These are phyloP conservation scores for Penicillium sp. DNA, from an alignment of 2,329 filamentous ascomycete genomes.

Conservation along the genomic window DNA sequence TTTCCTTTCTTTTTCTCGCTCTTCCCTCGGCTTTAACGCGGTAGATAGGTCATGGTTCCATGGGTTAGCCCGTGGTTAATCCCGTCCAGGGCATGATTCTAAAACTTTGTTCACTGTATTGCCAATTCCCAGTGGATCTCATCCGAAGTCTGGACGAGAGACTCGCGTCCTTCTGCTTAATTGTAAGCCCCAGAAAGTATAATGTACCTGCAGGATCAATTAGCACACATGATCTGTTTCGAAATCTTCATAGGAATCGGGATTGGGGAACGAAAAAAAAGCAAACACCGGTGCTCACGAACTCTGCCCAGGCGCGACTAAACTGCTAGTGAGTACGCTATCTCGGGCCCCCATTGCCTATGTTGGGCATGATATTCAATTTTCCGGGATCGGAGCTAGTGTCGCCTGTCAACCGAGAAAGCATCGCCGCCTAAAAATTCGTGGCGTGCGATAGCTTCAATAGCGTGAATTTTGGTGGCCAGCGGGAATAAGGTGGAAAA, in stretches of 20 bases:
- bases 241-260: not conserved
- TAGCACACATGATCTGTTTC: not conserved
- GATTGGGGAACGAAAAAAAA: not conserved
- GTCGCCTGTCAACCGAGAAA: not conserved
- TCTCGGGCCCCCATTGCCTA: not conserved
- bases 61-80: not conserved
- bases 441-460: slow-evolving; percentile 11
- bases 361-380: not conserved
- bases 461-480: not conserved
- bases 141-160: too few species aligned
- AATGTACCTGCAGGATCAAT: not conserved
- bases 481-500: not conserved
- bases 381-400: not conserved
- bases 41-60: not conserved
- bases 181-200: not conserved
- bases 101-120: not conserved
- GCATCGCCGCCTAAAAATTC: not conserved
- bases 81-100: not conserved
- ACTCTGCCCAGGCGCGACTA: not conserved
- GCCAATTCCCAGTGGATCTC: not conserved
- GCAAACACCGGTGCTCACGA: not conserved
- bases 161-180: too few species aligned
- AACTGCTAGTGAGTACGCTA: not conserved
- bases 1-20: not conserved
- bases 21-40: not conserved